Evolutionary conservation across 768 basidiomycete genomes (phyloP).

Genomic region (Wakefieldia striispora): DNA sequence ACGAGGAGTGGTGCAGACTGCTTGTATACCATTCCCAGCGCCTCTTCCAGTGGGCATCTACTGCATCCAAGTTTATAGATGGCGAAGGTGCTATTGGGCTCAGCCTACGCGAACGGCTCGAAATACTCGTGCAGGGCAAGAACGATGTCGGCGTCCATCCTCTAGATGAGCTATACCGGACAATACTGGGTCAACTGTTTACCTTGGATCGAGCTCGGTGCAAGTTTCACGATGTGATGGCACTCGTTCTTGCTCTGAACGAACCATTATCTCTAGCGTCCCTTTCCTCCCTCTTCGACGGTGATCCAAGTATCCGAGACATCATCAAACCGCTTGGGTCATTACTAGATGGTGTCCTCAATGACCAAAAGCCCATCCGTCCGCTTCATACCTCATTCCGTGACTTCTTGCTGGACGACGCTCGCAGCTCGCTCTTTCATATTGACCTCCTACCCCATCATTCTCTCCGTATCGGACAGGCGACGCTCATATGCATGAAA

Average conservation of each 20-base stretch:
- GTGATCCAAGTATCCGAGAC: slow-evolving; percentile 5
- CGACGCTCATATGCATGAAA: slow-evolving; percentile 32
- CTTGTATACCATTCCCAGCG: slow-evolving; percentile 27
- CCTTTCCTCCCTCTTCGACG: slow-evolving; percentile 12
- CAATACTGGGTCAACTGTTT: slow-evolving; percentile 18
- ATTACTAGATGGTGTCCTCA: slow-evolving; percentile 18
- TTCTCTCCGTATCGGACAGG: slow-evolving; percentile 20
- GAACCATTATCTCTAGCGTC: slow-evolving; percentile 18
- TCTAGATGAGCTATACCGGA: slow-evolving; percentile 20
- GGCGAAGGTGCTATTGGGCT: slow-evolving; percentile 18
- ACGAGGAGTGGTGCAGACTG: slow-evolving; percentile 19
- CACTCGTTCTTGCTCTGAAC: slow-evolving; percentile 14
- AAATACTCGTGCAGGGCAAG: slow-evolving; percentile 6
- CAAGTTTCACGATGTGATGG: slow-evolving; percentile 23
- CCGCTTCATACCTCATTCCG: slow-evolving; percentile 36
- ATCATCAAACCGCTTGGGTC: slow-evolving; percentile 22
- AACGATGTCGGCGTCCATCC: slow-evolving; percentile 2
- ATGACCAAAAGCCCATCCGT: slow-evolving; percentile 20
- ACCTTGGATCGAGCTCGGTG: neutral
- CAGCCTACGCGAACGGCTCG: slow-evolving; percentile 9
- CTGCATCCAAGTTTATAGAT: slow-evolving; percentile 28
- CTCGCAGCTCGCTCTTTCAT: slow-evolving; percentile 23
- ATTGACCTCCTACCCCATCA: slow-evolving; percentile 13
- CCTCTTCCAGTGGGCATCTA: slow-evolving; percentile 35
- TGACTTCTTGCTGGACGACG: slow-evolving; percentile 30